phyloP scores from a whole-genome alignment of 2,329 filamentous ascomycete species.

The Aspergillus ochraceoroseus region DNA sequence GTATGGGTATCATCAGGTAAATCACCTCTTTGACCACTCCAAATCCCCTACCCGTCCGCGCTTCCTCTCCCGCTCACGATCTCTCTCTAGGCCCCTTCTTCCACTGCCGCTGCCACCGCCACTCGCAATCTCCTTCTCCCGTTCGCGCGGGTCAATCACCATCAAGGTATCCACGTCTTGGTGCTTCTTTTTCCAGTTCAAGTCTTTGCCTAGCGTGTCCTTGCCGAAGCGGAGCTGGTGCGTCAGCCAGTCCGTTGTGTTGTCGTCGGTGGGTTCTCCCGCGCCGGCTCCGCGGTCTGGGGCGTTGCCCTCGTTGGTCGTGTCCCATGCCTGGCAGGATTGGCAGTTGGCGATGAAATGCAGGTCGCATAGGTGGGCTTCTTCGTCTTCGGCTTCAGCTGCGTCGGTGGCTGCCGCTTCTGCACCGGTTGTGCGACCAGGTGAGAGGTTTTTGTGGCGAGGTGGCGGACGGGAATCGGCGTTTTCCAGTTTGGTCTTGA shows the following conservation, averaged over 20 bases:
- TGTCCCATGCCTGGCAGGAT: slow-evolving; percentile 81
- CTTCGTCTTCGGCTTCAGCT: slow-evolving; percentile 58
- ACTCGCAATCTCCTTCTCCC: slow-evolving; percentile 66
- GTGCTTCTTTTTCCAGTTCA: slow-evolving; percentile 84
- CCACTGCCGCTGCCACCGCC: slow-evolving; percentile 48
- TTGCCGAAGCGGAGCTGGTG: slow-evolving; percentile 82
- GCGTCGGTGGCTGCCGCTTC: slow-evolving; percentile 14
- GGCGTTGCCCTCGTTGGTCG: slow-evolving; percentile 29
- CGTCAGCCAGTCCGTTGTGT: slow-evolving; percentile 70
- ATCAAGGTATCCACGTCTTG: slow-evolving; percentile 66
- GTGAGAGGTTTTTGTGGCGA: slow-evolving; percentile 25
- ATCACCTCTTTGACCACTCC: slow-evolving; percentile 31
- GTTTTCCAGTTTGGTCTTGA: slow-evolving; percentile 68
- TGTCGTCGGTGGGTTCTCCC: slow-evolving; percentile 47
- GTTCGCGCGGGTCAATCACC: slow-evolving; percentile 87
- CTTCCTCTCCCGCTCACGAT: slow-evolving; percentile 38
- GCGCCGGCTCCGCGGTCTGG: slow-evolving; percentile 33
- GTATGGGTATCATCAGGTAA: neutral
- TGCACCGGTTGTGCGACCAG: slow-evolving; percentile 11
- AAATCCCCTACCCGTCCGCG: slow-evolving; percentile 30
- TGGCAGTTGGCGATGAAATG: slow-evolving; percentile 96
- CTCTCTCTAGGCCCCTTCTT: slow-evolving; percentile 41
- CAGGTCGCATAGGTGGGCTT: slow-evolving; percentile 76
- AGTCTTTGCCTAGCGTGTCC: slow-evolving; percentile 82
- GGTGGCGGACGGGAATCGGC: slow-evolving; percentile 26